A percentile compares a stretch with the other conserved stretches of the same genome.
These are phyloP conservation scores for Amborella trichopoda DNA, from an alignment of 164 flowering plant species.

Conservation along the genomic window DNA sequence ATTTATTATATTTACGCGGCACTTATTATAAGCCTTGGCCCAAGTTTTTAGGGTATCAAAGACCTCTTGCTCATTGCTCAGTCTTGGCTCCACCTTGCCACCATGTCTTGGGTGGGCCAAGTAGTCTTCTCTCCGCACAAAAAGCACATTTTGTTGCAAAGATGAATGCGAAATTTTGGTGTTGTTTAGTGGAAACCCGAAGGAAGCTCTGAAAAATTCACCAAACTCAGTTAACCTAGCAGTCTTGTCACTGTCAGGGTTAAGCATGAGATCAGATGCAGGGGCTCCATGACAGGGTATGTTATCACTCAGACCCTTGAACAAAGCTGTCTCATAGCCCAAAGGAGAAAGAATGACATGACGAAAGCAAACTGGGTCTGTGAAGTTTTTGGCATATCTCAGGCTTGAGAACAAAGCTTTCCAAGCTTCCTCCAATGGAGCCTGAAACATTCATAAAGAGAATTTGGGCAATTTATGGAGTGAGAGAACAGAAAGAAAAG, in stretches of 20 bases:
- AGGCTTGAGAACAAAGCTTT: constrained; percentile 62
- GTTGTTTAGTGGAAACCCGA: constrained; percentile 47
- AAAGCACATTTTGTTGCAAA: constrained; percentile 49
- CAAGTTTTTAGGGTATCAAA: constrained; percentile 60
- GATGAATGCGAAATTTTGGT: constrained; percentile 21
- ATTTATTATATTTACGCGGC: constrained; percentile 62
- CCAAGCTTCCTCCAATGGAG: constrained; percentile 93
- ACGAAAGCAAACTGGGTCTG: constrained; percentile 78
- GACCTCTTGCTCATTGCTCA: constrained; percentile 84
- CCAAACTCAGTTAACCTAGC: constrained; percentile 94
- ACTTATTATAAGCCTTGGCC: constrained; percentile 29
- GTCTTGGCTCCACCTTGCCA: constrained; percentile 79
- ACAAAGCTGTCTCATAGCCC: constrained; percentile 88
- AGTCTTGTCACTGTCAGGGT: constrained; percentile 59
- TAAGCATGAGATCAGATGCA: constrained; percentile 54
- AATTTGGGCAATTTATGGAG: not conserved
- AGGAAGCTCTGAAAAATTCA: constrained; percentile 83
- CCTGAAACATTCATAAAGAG: constrained; percentile 24
- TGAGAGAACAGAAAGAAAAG: not conserved
- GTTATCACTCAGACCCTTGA: constrained; percentile 55
- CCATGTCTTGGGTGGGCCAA: constrained; percentile 91
- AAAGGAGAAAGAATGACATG: constrained; percentile 74
- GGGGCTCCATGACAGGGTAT: constrained; percentile 62
- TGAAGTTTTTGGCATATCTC: constrained; percentile 77
- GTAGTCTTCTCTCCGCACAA: constrained; percentile 91